Evolutionary conservation across 169 alveolate genomes (phyloP).

Genomic region (Ichthyophthirius multifiliis): DNA sequence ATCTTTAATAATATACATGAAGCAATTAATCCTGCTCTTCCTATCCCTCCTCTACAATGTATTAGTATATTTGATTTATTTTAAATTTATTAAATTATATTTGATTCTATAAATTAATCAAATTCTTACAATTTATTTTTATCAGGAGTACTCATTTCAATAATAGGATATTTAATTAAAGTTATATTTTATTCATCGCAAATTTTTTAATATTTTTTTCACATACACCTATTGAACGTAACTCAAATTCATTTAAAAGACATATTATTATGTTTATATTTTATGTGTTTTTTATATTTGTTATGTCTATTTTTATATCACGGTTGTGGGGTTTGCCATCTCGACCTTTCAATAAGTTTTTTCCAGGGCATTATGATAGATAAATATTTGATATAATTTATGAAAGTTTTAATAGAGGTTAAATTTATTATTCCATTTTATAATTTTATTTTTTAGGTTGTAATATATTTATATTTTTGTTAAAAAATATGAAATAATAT

Average conservation of each 20-base stretch:
- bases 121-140: neutral
- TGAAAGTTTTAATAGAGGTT: too few species aligned
- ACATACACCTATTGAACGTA: slow-evolving; percentile 45
- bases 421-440: too few species aligned
- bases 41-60: slow-evolving; percentile 66
- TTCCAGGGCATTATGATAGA: slow-evolving; percentile 43
- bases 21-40: slow-evolving; percentile 57
- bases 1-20: slow-evolving; percentile 9
- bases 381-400: slow-evolving; percentile 25
- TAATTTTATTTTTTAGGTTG: too few species aligned
- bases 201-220: slow-evolving; percentile 15
- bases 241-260: slow-evolving; percentile 46
- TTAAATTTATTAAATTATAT: slow-evolving; percentile 1
- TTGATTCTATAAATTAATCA: neutral
- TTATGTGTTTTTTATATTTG: neutral
- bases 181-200: slow-evolving; percentile 9
- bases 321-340: slow-evolving; percentile 47
- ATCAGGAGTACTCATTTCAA: slow-evolving; percentile 56
- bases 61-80: slow-evolving; percentile 20
- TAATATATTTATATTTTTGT: too few species aligned
- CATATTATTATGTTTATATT: slow-evolving; percentile 27
- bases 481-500: too few species aligned
- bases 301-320: slow-evolving; percentile 34
- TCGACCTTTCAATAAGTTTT: slow-evolving; percentile 25
- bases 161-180: slow-evolving; percentile 45